A percentile compares a stretch with the other conserved stretches of the same genome.
These are phyloP conservation scores for Globisporangium sylvaticum DNA, from an alignment of 352 stramenopile species.

Conservation along the genomic window DNA sequence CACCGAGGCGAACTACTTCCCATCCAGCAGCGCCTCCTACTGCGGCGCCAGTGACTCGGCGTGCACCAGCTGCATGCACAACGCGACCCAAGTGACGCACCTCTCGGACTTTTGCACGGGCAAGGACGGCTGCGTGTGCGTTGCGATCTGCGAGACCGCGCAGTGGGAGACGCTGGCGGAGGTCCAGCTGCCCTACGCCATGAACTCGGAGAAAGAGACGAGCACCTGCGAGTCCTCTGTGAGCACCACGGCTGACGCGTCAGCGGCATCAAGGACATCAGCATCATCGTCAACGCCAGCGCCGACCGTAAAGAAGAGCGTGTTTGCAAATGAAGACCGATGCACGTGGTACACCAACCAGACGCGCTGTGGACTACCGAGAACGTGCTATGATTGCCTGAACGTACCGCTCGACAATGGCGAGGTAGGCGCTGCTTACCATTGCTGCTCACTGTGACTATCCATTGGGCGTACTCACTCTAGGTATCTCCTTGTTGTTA, in stretches of 20 bases:
- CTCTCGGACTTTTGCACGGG: constrained; percentile 27
- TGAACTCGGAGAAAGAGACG: constrained; percentile 11
- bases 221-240: constrained; percentile 8
- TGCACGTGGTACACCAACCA: constrained; percentile 35
- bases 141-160: constrained; percentile 29
- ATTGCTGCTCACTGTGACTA: neutral
- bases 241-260: neutral
- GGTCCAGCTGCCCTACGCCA: constrained; percentile 13
- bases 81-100: neutral
- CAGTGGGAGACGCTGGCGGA: constrained; percentile 24
- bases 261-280: neutral
- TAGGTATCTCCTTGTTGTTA: neutral
- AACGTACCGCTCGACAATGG: constrained; percentile 24
- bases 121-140: constrained; percentile 27
- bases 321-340: constrained; percentile 25
- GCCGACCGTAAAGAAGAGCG: constrained; percentile 17
- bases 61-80: constrained; percentile 15
- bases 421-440: neutral
- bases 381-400: constrained; percentile 38
- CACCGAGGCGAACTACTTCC: constrained; percentile 18
- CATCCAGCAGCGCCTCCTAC: constrained; percentile 20
- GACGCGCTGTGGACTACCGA: constrained; percentile 23
- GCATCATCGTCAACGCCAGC: neutral
- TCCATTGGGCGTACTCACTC: neutral
- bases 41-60: constrained; percentile 16